phyloP scores from a whole-genome alignment of 371 early-diverging fungal species.

The Circinella umbellata region DNA sequence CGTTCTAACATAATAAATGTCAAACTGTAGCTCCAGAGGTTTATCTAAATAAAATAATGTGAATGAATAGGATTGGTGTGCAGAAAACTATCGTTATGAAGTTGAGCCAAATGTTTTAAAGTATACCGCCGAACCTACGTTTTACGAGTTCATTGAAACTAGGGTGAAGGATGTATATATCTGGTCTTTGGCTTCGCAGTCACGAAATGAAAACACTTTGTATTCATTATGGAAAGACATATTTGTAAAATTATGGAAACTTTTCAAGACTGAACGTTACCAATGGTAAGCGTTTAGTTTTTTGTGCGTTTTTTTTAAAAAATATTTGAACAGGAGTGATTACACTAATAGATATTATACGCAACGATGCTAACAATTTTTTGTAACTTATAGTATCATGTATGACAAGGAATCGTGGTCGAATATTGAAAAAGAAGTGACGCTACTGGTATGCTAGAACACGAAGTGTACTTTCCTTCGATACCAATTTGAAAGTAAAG shows the following conservation, averaged over 20 bases:
- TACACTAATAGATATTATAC: constrained; percentile 1
- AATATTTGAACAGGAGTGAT: background rate
- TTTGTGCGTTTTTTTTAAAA: background rate
- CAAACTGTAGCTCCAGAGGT: too few species aligned
- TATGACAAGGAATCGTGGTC: background rate
- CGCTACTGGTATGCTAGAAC: background rate
- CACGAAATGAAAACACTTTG: background rate
- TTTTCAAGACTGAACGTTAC: background rate
- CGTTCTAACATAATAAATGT: too few species aligned
- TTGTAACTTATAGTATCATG: constrained; percentile 3
- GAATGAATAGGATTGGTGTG: too few species aligned
- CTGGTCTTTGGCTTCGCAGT: background rate
- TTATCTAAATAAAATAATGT: too few species aligned
- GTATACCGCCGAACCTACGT: background rate
- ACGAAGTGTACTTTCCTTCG: too few species aligned
- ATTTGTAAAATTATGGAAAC: constrained; percentile 1
- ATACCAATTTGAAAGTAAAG: background rate
- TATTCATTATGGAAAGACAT: background rate
- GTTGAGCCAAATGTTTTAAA: too few species aligned
- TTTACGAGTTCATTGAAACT: background rate
- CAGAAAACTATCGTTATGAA: too few species aligned
- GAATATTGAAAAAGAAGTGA: background rate
- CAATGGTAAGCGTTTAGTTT: background rate
- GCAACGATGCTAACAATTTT: background rate
- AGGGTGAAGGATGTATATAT: background rate